These are phyloP conservation scores for Alternaria incomplexa DNA, from an alignment of 2,329 filamentous ascomycete species.

Conservation along the genomic window DNA sequence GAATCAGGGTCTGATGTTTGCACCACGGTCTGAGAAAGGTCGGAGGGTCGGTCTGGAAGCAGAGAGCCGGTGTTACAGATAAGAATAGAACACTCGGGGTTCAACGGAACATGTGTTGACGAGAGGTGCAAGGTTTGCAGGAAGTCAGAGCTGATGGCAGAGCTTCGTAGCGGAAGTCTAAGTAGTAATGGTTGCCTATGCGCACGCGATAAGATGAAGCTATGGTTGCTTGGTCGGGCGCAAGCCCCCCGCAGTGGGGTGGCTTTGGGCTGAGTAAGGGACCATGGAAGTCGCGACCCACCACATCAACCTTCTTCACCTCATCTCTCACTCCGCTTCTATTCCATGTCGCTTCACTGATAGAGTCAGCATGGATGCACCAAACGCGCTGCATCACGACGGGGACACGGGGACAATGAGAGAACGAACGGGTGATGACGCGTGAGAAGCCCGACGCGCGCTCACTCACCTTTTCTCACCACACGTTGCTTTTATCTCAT, in stretches of 20 bases:
- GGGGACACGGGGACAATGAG: conserved; percentile 4
- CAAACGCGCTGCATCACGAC: conserved; percentile 4
- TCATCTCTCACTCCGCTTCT: background rate
- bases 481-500: background rate
- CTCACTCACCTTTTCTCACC: conserved; percentile 8
- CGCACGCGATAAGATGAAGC: conserved; percentile 21
- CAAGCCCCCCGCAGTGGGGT: conserved; percentile 29
- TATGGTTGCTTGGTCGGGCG: conserved; percentile 25
- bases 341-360: background rate
- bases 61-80: conserved; percentile 32
- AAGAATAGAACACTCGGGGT: conserved; percentile 13
- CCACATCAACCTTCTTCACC: background rate
- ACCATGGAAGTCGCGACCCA: conserved; percentile 18
- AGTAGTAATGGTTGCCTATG: background rate
- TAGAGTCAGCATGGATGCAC: conserved; percentile 2
- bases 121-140: background rate
- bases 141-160: background rate
- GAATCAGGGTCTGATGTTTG: conserved; percentile 11
- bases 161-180: background rate
- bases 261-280: conserved; percentile 26
- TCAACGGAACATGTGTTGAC: background rate
- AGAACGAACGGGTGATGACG: conserved; percentile 16
- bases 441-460: conserved; percentile 33
- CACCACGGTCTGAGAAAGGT: conserved; percentile 24
- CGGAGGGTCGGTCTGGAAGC: conserved; percentile 10